Evolutionary conservation across 371 early-diverging fungal species (phyloP), one percentile per base, ranked within the genome.

Genomic region (Mortierella sp.): DNA sequence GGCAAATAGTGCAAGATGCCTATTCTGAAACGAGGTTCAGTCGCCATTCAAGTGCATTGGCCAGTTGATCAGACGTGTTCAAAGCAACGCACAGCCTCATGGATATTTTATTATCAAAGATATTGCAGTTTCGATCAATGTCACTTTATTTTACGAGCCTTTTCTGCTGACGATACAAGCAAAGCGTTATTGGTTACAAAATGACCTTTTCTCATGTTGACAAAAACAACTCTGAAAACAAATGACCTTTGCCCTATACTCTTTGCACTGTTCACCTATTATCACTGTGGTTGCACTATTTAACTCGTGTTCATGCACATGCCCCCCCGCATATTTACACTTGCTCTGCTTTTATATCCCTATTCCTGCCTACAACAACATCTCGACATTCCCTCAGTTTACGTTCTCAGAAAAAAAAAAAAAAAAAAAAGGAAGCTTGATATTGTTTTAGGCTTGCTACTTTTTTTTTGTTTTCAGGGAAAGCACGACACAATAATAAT

Each of bases 241-340:
- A 40, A 40, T 9, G 10, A 40, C 40, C 40, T n/a, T n/a, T n/a
- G n/a, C n/a, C n/a, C n/a, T n/a, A n/a, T n/a, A n/a, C 0, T 15
- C 40, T 40, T 10, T 15, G 15, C 10, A 10, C 40, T 40, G 10
- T 3, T 40, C 10, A 15, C 10, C 15, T 15, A 5, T 47, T 17
- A 47, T 17, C 47, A n/a, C 47, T 3, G n/a, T n/a, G 43, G 43
- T 47, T 47, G 47, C 47, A 37, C 40, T 13, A 37, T 37, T 37
- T 13, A 47, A 47, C 47, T 47, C 47, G 47, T 47, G 47, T 47
- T 47, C 47, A 47, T n/a, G 47, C 47, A 47, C 47, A 47, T 47
- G 47, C 47, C n/a, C n/a, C n/a, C n/a, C 40, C 47, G 17, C 47
- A 47, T 47, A n/a, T 47, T 47, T 47, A 47, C 47, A n/a, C 8